Evolutionary conservation across 352 stramenopile species (phyloP), one percentile per base, ranked within the genome.

Genomic region (Phytophthora agathidicida): DNA sequence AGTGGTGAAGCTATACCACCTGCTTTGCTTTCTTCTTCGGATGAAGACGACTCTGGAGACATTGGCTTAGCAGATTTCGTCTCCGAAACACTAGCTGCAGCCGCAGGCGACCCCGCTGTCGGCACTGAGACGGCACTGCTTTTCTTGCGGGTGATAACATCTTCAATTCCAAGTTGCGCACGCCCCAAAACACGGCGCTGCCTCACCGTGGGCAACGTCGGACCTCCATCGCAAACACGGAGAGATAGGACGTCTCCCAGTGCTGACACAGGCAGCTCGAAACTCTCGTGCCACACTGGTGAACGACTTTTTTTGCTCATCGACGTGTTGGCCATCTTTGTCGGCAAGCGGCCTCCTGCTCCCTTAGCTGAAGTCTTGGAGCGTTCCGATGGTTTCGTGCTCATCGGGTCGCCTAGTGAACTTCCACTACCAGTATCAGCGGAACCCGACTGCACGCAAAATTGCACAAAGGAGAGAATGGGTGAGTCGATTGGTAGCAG

Each of bases 231-330:
- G 26, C 71, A 78, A 7, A 93, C 68, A 11, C 64, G 52, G 9
- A 90, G 37, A n/a, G 65, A 47, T 23, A 93, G 50, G 3, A 43
- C 41, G 39, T 86, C 80, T 16, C 83, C 69, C 13, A 93, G 65
- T 27, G 75, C 67, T 33, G 43, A 22, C 32, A 93, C 32, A 14
- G 65, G 49, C 17, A 91, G 74, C 35, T 88, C 69, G 20, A 91
- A 89, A 24, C 50, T 70, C 52, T 89, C 80, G 32, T 69, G 77
- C 77, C 80, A 91, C 48, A 82, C 30, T 28, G 80, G 80, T 8
- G 76, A 80, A 7, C 78, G 76, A 43, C 77, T 83, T 51, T 83
- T 88, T 57, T 80, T 86, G 38, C 75, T 73, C 35, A 83, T 76
- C 6, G 71, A 78, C 42, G 79, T 89, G 59, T 88, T 91, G 16